Evolutionary conservation across 352 stramenopile genomes (phyloP), one percentile per base, ranked within the genome.

Genomic region (Pythium dissimile): DNA sequence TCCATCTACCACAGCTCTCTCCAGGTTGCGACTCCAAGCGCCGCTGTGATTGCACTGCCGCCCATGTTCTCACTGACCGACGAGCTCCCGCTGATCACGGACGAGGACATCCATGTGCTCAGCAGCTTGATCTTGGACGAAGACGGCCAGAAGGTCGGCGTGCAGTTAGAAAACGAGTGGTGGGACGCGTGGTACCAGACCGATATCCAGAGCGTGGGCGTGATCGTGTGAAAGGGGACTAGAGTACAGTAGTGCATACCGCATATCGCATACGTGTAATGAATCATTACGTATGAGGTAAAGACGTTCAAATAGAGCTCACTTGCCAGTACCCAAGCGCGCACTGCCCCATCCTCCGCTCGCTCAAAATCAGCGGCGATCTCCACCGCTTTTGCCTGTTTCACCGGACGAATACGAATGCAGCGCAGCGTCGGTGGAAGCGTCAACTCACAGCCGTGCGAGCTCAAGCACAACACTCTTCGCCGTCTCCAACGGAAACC

Each of bases 241-340:
- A n/a, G n/a, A n/a, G n/a, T n/a, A n/a, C n/a, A n/a, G n/a, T n/a
- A n/a, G n/a, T n/a, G n/a, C n/a, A n/a, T n/a, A n/a, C n/a, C n/a
- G n/a, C n/a, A n/a, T n/a, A n/a, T n/a, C n/a, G n/a, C n/a, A n/a
- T n/a, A n/a, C n/a, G n/a, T n/a, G n/a, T n/a, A n/a, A n/a, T n/a
- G n/a, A n/a, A n/a, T n/a, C n/a, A n/a, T n/a, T n/a, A n/a, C n/a
- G n/a, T n/a, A n/a, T n/a, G n/a, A n/a, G n/a, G n/a, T n/a, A n/a
- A n/a, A n/a, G n/a, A n/a, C n/a, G n/a, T n/a, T n/a, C n/a, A n/a
- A n/a, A 56, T 56, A 35, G 48, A 56, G 20, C 48, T 56, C 23
- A 32, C 34, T 26, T 56, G 48, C 48, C 48, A 56, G 48, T 56
- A 56, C 48, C 8, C 31, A 8, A 35, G 31, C 31, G 13, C 31